A percentile compares a stretch with the other conserved stretches of the same genome.
Conservation (phyloP, 257 asterid species). For the Rubia yunnanensis region DNA sequence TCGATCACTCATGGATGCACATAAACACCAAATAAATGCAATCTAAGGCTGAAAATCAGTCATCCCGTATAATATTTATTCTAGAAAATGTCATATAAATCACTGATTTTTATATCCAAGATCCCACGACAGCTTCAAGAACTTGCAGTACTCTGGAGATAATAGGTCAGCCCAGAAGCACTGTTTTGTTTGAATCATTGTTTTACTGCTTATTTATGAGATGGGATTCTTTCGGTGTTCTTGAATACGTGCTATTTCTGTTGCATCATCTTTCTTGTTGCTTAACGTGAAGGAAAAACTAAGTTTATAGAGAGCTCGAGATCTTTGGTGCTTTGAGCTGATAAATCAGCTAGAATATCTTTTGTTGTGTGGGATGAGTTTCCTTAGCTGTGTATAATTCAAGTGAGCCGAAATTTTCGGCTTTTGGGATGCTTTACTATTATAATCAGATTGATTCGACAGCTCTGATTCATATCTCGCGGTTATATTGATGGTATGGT, state of each 20-base stretch:
- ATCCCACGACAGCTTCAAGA: neutral
- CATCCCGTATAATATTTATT: neutral
- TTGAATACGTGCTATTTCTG: neutral
- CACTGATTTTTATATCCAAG: neutral
- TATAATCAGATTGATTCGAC: neutral
- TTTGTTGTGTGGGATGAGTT: neutral
- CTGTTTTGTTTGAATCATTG: neutral
- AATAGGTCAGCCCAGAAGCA: neutral
- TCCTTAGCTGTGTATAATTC: neutral
- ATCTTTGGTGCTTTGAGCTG: neutral
- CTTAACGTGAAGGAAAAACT: neutral
- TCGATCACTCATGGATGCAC: neutral
- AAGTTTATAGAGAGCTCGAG: neutral
- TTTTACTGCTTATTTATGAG: neutral
- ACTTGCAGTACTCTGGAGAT: neutral
- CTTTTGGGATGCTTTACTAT: neutral
- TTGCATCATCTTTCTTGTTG: neutral
- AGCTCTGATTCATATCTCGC: neutral
- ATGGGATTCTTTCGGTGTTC: neutral
- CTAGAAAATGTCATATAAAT: neutral
- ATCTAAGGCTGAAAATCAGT: neutral
- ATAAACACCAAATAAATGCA: neutral
- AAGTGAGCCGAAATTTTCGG: neutral
- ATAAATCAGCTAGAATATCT: neutral
- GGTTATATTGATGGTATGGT: neutral